Evolutionary conservation across 345 rosid species (phyloP), one percentile per base, ranked within the genome.

Genomic region (Streptanthus diversifolius): DNA sequence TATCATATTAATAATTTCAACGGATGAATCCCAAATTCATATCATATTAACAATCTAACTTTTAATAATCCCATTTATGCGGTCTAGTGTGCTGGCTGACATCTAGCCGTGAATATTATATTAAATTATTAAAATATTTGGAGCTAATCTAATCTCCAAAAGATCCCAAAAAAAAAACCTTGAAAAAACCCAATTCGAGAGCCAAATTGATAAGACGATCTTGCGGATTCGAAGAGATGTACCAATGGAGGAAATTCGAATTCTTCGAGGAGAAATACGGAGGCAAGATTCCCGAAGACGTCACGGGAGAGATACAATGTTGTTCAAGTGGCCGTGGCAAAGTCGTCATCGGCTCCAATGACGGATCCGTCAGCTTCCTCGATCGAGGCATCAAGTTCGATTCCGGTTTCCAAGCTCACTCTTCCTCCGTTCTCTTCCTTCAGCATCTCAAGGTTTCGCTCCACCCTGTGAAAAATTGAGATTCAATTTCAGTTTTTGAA

Each of bases 261-360:
- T 95, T 95, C 86, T 95, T 95, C 84, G 96, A 95, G 86, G 98
- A 95, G 83, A 95, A 91, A 82, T 85, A 87, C 74, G 90, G 90
- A 6, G 91, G 96, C 7, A 86, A 91, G 79, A 86, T 95, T 56
- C 99, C 99, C 0, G 97, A 87, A n/a, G 98, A 91, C 32, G 86
- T 91, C 4, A 35, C 59, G 7, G 98, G 98, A 35, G 84, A 79
- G 69, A 82, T 90, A 49, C 78, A 78, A 73, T 90, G 97, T 75
- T 88, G 96, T 85, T 91, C 98, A 27, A 88, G 99, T 82, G 98
- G 99, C 72, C 87, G 97, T 49, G 99, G 99, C 5, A 95, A 90
- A 84, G 83, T 91, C 17, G 96, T 86, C 63, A 72, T 95, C 80
- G 99, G 98, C 74, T 88, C 88, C 82, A 86, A 86, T 58, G 87